phyloP scores from a whole-genome alignment of 2,329 filamentous ascomycete species.

The Botrytis paeoniae region DNA sequence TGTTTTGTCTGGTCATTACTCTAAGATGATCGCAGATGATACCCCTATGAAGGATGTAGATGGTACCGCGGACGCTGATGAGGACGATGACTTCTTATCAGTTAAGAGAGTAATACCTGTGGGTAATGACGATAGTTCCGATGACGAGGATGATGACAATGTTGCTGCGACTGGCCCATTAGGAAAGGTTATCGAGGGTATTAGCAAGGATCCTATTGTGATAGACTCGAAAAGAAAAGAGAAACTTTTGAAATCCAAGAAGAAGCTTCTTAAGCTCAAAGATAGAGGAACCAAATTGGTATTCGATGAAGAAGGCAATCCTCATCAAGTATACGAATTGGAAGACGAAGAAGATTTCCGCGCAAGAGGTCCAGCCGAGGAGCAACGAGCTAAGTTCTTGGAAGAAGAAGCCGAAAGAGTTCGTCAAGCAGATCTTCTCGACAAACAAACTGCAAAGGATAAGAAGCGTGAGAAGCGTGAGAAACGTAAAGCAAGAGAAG shows the following conservation, averaged over 20 bases:
- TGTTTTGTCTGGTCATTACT: conserved; percentile 89
- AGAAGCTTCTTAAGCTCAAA: conserved; percentile 88
- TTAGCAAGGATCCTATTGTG: conserved; percentile 69
- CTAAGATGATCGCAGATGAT: conserved; percentile 72
- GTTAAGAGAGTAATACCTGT: conserved; percentile 84
- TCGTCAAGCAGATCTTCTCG: conserved; percentile 70
- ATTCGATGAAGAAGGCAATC: conserved; percentile 87
- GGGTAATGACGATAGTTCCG: conserved; percentile 49
- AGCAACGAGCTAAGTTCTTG: conserved; percentile 74
- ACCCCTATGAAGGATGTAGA: conserved; percentile 44
- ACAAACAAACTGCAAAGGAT: conserved; percentile 77
- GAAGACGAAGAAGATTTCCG: conserved; percentile 80
- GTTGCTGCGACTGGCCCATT: conserved; percentile 42
- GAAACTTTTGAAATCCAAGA: conserved; percentile 93
- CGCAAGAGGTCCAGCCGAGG: conserved; percentile 69
- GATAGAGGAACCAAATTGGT: conserved; percentile 80
- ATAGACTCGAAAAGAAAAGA: conserved; percentile 94
- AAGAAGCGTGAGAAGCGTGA: conserved; percentile 74
- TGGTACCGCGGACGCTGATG: conserved; percentile 54
- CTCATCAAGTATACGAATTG: conserved; percentile 84
- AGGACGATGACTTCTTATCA: conserved; percentile 79
- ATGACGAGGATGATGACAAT: conserved; percentile 43
- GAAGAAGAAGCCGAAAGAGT: conserved; percentile 71
- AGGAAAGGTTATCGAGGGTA: conserved; percentile 61
- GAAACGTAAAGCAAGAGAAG: conserved; percentile 58